Evolutionary conservation across 2,329 filamentous ascomycete genomes (phyloP).

Genomic region (Aspergillus sp.): DNA sequence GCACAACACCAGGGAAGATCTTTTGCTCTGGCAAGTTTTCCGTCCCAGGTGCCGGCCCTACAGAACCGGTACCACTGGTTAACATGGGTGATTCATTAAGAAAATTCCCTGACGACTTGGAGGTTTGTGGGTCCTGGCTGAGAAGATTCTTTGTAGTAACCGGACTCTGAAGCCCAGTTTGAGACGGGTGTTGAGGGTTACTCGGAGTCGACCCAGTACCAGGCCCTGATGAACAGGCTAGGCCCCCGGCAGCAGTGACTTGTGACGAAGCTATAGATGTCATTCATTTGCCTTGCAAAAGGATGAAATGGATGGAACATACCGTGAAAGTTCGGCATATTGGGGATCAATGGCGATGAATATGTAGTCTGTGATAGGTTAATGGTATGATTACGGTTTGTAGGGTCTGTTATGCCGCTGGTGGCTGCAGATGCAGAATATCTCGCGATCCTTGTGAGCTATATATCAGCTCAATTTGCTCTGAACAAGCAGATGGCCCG

Average conservation of each 20-base stretch:
- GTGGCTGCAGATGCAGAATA: background rate
- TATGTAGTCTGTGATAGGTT: background rate
- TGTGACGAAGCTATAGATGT: background rate
- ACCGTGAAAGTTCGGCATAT: background rate
- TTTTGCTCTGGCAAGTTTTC: conserved; percentile 27
- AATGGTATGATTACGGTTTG: background rate
- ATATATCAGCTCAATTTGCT: background rate
- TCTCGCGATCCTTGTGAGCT: background rate
- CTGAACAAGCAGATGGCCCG: background rate
- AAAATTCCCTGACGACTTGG: background rate
- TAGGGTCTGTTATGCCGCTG: background rate
- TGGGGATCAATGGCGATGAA: background rate
- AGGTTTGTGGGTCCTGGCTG: background rate
- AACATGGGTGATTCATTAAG: background rate
- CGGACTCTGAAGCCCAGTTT: background rate
- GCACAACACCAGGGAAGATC: conserved; percentile 39
- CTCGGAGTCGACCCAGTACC: background rate
- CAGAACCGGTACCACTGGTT: conserved; percentile 1
- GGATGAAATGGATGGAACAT: conserved; percentile 5
- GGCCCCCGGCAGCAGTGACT: background rate
- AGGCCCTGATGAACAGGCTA: background rate
- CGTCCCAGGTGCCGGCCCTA: conserved; percentile 6
- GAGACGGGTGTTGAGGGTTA: background rate
- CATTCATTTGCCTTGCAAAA: background rate
- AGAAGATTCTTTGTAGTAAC: background rate